These are phyloP conservation scores for Boletus rex-veris DNA, from an alignment of 768 basidiomycete species.

Conservation along the genomic window DNA sequence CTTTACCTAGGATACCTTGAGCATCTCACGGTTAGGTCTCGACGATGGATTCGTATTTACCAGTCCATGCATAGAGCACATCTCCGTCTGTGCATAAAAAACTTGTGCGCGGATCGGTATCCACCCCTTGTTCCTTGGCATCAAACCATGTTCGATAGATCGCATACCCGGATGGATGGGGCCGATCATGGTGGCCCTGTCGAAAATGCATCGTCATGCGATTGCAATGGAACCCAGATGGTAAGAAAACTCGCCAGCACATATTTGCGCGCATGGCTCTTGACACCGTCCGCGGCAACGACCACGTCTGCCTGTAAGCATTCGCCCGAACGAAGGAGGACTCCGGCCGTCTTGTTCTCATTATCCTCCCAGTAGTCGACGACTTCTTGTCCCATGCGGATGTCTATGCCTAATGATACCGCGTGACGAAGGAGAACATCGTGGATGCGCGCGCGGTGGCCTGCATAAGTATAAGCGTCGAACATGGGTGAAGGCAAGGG, in stretches of 20 bases:
- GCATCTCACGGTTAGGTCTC: background rate
- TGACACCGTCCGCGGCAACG: slow-evolving; percentile 29
- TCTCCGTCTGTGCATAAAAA: slow-evolving; percentile 20
- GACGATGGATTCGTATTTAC: background rate
- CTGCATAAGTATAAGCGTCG: slow-evolving; percentile 21
- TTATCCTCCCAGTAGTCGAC: slow-evolving; percentile 20
- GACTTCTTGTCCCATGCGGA: slow-evolving; percentile 23
- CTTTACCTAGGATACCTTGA: slow-evolving; percentile 5
- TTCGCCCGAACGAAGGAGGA: slow-evolving; percentile 17
- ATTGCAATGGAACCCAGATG: too few species aligned
- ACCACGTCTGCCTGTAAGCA: slow-evolving; percentile 23
- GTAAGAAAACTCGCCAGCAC: slow-evolving; percentile 17
- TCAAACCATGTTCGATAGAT: slow-evolving; percentile 31
- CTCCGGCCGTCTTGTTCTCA: slow-evolving; percentile 5
- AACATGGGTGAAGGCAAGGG: slow-evolving; percentile 8
- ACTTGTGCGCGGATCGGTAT: slow-evolving; percentile 19
- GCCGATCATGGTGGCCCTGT: slow-evolving; percentile 27
- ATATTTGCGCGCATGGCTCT: slow-evolving; percentile 19
- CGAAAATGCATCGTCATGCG: background rate
- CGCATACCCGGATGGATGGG: slow-evolving; percentile 26
- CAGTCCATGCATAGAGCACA: slow-evolving; percentile 25
- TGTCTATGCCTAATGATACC: slow-evolving; percentile 19
- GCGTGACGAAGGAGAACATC: slow-evolving; percentile 20
- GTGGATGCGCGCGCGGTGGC: slow-evolving; percentile 25
- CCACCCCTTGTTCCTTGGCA: slow-evolving; percentile 19